Percentiles rank a stretch among this genome's conserved stretches.
These are phyloP conservation scores for Neurospora africana DNA, from an alignment of 495 filamentous ascomycete species.

Conservation along the genomic window DNA sequence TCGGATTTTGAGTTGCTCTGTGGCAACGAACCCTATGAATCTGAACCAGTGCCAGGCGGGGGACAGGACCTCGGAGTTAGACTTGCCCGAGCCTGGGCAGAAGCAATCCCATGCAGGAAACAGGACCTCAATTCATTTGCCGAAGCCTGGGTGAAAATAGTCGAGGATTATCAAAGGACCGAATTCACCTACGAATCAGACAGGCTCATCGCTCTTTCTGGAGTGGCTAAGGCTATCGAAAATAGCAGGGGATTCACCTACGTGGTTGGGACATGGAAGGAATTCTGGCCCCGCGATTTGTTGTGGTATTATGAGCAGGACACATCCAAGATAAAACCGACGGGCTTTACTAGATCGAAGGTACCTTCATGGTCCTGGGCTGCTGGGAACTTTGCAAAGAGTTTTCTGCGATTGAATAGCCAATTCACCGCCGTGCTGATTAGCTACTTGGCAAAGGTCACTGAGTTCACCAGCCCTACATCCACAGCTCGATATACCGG, in stretches of 20 bases:
- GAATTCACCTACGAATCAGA: conserved; percentile 11
- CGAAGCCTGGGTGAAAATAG: neutral
- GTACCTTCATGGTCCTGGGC: neutral
- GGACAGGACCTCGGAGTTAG: too few species aligned
- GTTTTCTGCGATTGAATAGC: too few species aligned
- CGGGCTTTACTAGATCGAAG: neutral
- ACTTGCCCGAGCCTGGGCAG: too few species aligned
- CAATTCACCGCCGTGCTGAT: too few species aligned
- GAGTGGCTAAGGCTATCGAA: conserved; percentile 9
- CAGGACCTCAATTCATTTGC: neutral
- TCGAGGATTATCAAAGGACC: neutral
- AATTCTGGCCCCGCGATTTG: neutral
- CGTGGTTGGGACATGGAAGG: conserved; percentile 11
- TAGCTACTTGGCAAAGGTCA: neutral
- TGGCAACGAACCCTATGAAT: too few species aligned
- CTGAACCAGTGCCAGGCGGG: too few species aligned
- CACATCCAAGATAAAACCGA: neutral
- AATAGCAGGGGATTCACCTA: conserved; percentile 5
- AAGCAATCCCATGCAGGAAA: too few species aligned
- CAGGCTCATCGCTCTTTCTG: conserved; percentile 12
- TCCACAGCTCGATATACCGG: neutral
- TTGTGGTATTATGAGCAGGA: neutral
- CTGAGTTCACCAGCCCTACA: neutral
- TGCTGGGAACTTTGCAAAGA: neutral
- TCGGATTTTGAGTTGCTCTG: neutral